Evolutionary conservation across 2,329 filamentous ascomycete genomes (phyloP), one percentile per base, ranked within the genome.

Genomic region (Aspergillus sp.): DNA sequence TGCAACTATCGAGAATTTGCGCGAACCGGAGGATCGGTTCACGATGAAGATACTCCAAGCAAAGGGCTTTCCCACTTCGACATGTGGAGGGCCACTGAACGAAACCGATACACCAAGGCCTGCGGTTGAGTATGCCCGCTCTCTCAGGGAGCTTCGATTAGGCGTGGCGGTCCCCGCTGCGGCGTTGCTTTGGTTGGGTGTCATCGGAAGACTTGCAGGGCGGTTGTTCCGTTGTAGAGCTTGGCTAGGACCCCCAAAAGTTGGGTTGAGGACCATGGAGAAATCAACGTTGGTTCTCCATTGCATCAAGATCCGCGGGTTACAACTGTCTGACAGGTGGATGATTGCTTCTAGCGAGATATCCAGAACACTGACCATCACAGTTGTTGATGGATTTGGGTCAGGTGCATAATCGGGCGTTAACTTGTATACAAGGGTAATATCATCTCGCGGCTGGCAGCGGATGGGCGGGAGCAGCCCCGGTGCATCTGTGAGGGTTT

Each of bases 1-100:
- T 1, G 81, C 81, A 19, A 84, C 71, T 42, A 88, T 75, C 6
- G 82, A 82, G 53, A 88, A 80, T 64, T 84, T 83, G 3, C 83
- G 80, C 19, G 77, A 68, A 52, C 80, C 78, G n/a, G 75, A 71
- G 13, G 84, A 86, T 11, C 82, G 81, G 65, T 88, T 88, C 57
- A 86, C 81, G 41, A 87, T 82, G 61, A 87, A 85, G 3, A 88
- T 75, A 41, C 79, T 75, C 80, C 85, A 85, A 8, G 76, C 75
- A 67, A 88, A 86, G 3, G 80, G 74, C 39, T 81, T 75, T 11
- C 82, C 82, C n/a, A 84, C 80, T 8, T 75, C 69, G 10, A 83
- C 81, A 15, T 70, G 75, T 5, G 74, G 70, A 3, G 84, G 83
- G 0, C 83, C 82, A 5, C 81, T 81, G 64, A 88, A 82, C 1